Percentiles rank a stretch among this genome's conserved stretches.
phyloP scores from a whole-genome alignment of 768 basidiomycete genomes.

The Leccinum pellstonianum region DNA sequence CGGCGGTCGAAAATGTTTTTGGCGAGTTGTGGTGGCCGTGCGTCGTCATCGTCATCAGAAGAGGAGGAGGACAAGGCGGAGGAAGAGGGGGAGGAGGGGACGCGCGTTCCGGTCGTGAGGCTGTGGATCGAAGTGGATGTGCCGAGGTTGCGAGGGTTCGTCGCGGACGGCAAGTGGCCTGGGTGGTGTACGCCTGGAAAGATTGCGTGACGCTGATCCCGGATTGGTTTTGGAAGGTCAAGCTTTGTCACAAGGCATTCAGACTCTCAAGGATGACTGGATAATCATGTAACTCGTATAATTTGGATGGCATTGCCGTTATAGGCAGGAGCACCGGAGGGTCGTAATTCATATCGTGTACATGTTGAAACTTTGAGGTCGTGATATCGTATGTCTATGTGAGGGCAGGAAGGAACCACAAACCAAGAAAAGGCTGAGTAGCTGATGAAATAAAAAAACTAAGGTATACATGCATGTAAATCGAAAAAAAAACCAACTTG shows the following conservation, averaged over 20 bases:
- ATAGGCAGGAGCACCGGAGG: neutral
- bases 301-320: neutral
- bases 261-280: too few species aligned
- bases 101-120: constrained; percentile 13
- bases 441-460: neutral
- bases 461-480: neutral
- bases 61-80: neutral
- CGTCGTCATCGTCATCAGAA: neutral
- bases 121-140: constrained; percentile 21
- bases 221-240: neutral
- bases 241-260: neutral
- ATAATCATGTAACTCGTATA: neutral
- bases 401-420: neutral
- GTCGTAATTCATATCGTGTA: constrained; percentile 9
- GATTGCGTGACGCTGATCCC: neutral
- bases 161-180: constrained; percentile 21
- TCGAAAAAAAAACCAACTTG: neutral
- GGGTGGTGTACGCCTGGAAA: constrained; percentile 22
- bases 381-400: neutral
- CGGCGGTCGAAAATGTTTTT: constrained; percentile 21
- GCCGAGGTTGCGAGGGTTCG: constrained; percentile 22
- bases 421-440: constrained; percentile 2
- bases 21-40: neutral
- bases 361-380: neutral
- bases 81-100: neutral